Evolutionary conservation across 495 filamentous ascomycete species (phyloP), one percentile per base, ranked within the genome.

Genomic region (Penicillium subrubescens): DNA sequence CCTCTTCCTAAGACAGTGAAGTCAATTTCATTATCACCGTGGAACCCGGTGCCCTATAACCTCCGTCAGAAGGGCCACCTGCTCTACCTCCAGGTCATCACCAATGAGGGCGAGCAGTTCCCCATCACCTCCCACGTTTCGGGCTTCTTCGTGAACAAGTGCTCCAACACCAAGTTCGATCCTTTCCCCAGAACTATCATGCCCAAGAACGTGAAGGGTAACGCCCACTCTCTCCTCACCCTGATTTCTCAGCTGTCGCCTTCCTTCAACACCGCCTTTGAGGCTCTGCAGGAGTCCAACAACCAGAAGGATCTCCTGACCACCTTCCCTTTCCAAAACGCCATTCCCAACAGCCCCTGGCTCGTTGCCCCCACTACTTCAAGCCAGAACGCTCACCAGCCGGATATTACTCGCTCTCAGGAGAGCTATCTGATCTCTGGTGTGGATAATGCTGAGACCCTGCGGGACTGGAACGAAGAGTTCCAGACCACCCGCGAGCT

Each of bases 381-480:
- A 10, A 83, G 87, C 23, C 74, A 87, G 57, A 84, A 83, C 56
- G 78, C 86, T 53, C 96, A 98, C 75, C 86, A 89, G 68, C 67
- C 93, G 19, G 96, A 99, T 71, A 85, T 91, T 55, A 91, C 92
- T 7, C 89, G 96, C 43, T 89, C 93, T 19, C 96, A 99, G 77
- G 96, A 99, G 79, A 91, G 89, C 60, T 97, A 91, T 75, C 82
- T 99, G 62, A 86, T 97, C 50, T 84, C 90, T 35, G 96, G 96
- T 10, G 89, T 92, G 27, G 96, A 99, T 66, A 96, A 93, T 67
- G 89, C 92, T 0, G 96, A 99, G 67, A 94, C 95, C 0, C 77
- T 99, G 67, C 86, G 96, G 25, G 96, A 99, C 75, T 99, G 96
- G 92, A 99, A 99, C 71, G 96, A 99, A 75, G 96, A 99, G 71